Evolutionary conservation across 371 early-diverging fungal species (phyloP).

Genomic region (Blakeslea trispora): DNA sequence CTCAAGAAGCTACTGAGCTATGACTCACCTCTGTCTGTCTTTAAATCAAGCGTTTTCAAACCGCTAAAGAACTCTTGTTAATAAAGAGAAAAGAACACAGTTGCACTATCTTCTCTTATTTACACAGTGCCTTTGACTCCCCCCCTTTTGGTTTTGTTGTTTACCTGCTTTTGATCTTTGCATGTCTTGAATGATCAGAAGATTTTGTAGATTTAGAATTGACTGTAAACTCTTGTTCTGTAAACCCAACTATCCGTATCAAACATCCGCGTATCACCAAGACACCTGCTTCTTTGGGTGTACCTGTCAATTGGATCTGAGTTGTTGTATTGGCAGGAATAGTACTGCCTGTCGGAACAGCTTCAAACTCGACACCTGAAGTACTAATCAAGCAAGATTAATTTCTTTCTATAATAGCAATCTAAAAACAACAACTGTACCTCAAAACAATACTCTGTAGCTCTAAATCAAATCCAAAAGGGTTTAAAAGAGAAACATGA

Average conservation of each 20-base stretch:
- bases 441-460: slow-evolving; percentile 64
- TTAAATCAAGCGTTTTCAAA: slow-evolving; percentile 30
- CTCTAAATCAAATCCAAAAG: slow-evolving; percentile 80
- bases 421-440: slow-evolving; percentile 28
- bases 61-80: slow-evolving; percentile 24
- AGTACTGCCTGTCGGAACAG: slow-evolving; percentile 56
- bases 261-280: slow-evolving; percentile 67
- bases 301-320: slow-evolving; percentile 62
- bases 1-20: no score
- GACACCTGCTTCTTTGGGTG: slow-evolving; percentile 62
- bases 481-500: slow-evolving; percentile 72
- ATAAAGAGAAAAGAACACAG: no score
- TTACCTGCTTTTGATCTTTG: slow-evolving; percentile 42
- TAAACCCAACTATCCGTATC: slow-evolving; percentile 70
- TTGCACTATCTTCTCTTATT: background rate
- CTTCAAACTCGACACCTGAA: slow-evolving; percentile 61
- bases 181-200: background rate
- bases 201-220: slow-evolving; percentile 31
- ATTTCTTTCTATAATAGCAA: no score
- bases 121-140: background rate
- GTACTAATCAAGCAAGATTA: no score
- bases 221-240: slow-evolving; percentile 71
- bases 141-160: background rate
- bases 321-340: slow-evolving; percentile 70
- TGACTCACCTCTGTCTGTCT: slow-evolving; percentile 30